These are phyloP conservation scores for Colletotrichum sansevieriae DNA, from an alignment of 2,329 filamentous ascomycete genomes.

Conservation along the genomic window DNA sequence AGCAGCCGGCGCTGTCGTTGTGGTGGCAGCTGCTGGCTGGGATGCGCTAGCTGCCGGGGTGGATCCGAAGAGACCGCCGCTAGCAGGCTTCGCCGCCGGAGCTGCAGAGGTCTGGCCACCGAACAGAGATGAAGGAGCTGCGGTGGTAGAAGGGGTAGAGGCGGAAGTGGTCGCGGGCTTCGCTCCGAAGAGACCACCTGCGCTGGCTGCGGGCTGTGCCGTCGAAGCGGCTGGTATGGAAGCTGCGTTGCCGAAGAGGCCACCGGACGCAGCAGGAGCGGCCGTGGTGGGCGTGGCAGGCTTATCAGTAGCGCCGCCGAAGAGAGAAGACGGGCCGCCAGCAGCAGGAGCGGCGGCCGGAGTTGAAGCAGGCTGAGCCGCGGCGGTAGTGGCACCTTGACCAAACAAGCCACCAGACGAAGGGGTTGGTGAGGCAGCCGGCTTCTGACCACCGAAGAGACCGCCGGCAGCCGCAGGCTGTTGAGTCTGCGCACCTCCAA, in stretches of 20 bases:
- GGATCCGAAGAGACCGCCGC: slow-evolving; percentile 49
- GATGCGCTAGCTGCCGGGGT: slow-evolving; percentile 49
- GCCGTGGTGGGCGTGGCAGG: slow-evolving; percentile 50
- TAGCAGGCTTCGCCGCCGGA: slow-evolving; percentile 50
- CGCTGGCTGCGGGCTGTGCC: slow-evolving; percentile 45
- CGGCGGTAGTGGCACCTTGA: slow-evolving; percentile 34
- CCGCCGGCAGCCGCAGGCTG: slow-evolving; percentile 40
- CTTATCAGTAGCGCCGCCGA: slow-evolving; percentile 56
- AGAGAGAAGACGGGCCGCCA: slow-evolving; percentile 47
- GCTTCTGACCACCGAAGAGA: slow-evolving; percentile 44
- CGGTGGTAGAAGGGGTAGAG: slow-evolving; percentile 48
- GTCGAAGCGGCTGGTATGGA: slow-evolving; percentile 50
- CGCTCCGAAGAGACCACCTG: slow-evolving; percentile 46
- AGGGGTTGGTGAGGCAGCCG: slow-evolving; percentile 27
- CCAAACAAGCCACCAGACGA: slow-evolving; percentile 39
- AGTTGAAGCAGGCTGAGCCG: slow-evolving; percentile 48
- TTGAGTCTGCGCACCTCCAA: slow-evolving; percentile 30
- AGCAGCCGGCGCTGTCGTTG: slow-evolving; percentile 50
- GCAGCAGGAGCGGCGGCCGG: slow-evolving; percentile 42
- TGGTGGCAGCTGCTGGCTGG: slow-evolving; percentile 47
- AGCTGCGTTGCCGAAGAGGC: slow-evolving; percentile 59
- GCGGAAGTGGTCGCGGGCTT: slow-evolving; percentile 47
- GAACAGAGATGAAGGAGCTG: slow-evolving; percentile 50
- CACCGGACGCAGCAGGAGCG: slow-evolving; percentile 40
- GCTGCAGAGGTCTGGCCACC: slow-evolving; percentile 51